phyloP scores from a whole-genome alignment of 2,329 filamentous ascomycete genomes.

The Elsinoe ampelina region DNA sequence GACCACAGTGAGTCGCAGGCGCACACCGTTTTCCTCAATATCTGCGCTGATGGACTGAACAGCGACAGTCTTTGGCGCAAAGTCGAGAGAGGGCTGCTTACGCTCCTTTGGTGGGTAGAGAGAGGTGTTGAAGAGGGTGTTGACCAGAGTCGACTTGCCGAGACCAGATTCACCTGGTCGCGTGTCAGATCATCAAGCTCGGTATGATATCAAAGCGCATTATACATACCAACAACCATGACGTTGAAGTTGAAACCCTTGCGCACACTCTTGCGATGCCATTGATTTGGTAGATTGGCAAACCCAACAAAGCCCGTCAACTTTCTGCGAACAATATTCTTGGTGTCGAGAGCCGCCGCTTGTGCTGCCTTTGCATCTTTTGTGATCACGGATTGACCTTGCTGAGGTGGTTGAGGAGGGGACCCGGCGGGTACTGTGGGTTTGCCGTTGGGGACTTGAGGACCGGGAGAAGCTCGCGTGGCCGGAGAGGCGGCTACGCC shows the following conservation, averaged over 20 bases:
- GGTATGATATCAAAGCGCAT: not conserved
- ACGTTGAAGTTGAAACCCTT: conserved; percentile 99
- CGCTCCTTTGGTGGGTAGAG: conserved; percentile 98
- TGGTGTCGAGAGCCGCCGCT: conserved; percentile 48
- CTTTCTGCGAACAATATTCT: conserved; percentile 97
- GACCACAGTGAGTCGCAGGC: conserved; percentile 89
- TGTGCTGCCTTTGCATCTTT: conserved; percentile 53
- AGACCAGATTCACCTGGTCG: conserved; percentile 87
- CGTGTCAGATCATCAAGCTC: not conserved
- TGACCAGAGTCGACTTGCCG: conserved; percentile 97
- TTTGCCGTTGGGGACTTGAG: conserved; percentile 41
- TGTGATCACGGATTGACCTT: conserved; percentile 48
- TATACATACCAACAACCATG: conserved; percentile 92
- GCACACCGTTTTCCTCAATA: conserved; percentile 97
- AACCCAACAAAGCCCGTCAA: conserved; percentile 98
- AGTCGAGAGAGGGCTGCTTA: conserved; percentile 93
- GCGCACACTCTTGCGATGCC: conserved; percentile 99
- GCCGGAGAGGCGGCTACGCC: conserved; percentile 34
- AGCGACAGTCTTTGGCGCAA: conserved; percentile 75
- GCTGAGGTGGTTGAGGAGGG: conserved; percentile 29
- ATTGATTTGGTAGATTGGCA: conserved; percentile 97
- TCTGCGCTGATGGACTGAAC: conserved; percentile 47
- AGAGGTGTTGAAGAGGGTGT: conserved; percentile 99
- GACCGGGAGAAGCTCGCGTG: conserved; percentile 39
- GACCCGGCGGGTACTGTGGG: conserved; percentile 43